These are phyloP conservation scores for Spathaspora jeffriesii DNA, from an alignment of 1,139 yeast species.

Conservation along the genomic window DNA sequence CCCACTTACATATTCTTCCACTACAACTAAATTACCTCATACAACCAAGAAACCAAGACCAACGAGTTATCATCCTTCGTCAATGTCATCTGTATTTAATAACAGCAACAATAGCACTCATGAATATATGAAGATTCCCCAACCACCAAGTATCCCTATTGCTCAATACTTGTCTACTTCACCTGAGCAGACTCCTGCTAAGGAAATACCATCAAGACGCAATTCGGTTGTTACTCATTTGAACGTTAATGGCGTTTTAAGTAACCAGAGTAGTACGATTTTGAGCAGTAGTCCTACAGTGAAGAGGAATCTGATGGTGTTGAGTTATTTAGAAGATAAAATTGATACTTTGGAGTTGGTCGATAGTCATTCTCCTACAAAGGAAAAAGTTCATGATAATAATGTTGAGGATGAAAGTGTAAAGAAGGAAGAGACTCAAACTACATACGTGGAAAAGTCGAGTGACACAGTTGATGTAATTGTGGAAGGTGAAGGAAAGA, in stretches of 20 bases:
- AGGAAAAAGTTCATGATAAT: background rate
- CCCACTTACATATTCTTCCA: constrained; percentile 10
- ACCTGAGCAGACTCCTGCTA: constrained; percentile 18
- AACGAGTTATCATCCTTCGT: constrained; percentile 73
- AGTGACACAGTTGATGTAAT: background rate
- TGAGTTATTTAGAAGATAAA: constrained; percentile 48
- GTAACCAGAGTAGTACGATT: constrained; percentile 29
- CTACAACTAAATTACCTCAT: constrained; percentile 35
- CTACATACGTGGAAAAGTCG: background rate
- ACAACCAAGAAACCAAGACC: constrained; percentile 69
- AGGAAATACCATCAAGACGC: constrained; percentile 25
- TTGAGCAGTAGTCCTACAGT: constrained; percentile 15
- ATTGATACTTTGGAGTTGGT: constrained; percentile 44
- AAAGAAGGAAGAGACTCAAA: background rate
- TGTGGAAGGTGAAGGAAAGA: background rate
- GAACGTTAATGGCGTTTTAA: constrained; percentile 48
- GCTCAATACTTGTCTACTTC: constrained; percentile 40
- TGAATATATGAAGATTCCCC: constrained; percentile 35
- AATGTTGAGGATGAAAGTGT: background rate
- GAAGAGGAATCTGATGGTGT: constrained; percentile 44
- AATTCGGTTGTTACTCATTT: constrained; percentile 47
- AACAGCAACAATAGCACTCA: constrained; percentile 15
- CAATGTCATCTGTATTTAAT: constrained; percentile 37
- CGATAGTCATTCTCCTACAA: constrained; percentile 15
- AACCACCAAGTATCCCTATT: constrained; percentile 35